phyloP scores from a whole-genome alignment of 2,329 filamentous ascomycete genomes.

The Trichoderma polysporum region DNA sequence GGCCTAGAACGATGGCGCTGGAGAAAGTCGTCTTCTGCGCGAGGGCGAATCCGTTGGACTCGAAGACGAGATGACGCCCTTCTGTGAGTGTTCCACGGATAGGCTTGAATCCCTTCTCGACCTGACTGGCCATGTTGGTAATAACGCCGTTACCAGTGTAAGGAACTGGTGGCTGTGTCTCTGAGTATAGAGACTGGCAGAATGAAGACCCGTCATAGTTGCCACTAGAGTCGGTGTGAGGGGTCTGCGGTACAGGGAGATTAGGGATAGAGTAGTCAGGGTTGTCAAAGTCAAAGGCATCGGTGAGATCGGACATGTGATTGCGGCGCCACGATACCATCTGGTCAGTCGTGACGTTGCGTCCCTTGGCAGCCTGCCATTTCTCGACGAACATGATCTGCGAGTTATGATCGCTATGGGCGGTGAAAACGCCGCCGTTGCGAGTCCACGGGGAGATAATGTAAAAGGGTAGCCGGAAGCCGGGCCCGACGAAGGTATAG shows the following conservation, averaged over 20 bases:
- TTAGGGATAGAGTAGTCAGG: constrained; percentile 50
- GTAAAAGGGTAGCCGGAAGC: constrained; percentile 53
- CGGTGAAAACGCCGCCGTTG: constrained; percentile 52
- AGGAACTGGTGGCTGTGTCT: constrained; percentile 45
- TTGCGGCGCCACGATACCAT: constrained; percentile 34
- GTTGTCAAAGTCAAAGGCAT: constrained; percentile 46
- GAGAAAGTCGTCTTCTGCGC: constrained; percentile 31
- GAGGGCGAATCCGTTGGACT: constrained; percentile 45
- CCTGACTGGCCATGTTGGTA: constrained; percentile 39
- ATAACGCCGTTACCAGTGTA: constrained; percentile 42
- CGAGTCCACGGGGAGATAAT: constrained; percentile 58
- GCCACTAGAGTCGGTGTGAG: constrained; percentile 43
- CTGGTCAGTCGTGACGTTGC: constrained; percentile 38
- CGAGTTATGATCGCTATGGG: constrained; percentile 55
- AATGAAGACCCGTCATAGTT: constrained; percentile 45
- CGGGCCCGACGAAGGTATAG: constrained; percentile 34
- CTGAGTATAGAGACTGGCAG: constrained; percentile 42
- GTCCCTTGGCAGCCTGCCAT: constrained; percentile 41
- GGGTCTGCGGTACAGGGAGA: constrained; percentile 44
- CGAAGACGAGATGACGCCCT: constrained; percentile 54
- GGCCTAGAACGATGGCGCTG: constrained; percentile 19
- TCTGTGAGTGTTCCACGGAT: constrained; percentile 53
- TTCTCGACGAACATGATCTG: constrained; percentile 55
- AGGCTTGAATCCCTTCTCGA: constrained; percentile 55
- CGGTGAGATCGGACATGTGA: constrained; percentile 37